Conservation (phyloP, 1,139 yeast species). For the Candida sp. region DNA sequence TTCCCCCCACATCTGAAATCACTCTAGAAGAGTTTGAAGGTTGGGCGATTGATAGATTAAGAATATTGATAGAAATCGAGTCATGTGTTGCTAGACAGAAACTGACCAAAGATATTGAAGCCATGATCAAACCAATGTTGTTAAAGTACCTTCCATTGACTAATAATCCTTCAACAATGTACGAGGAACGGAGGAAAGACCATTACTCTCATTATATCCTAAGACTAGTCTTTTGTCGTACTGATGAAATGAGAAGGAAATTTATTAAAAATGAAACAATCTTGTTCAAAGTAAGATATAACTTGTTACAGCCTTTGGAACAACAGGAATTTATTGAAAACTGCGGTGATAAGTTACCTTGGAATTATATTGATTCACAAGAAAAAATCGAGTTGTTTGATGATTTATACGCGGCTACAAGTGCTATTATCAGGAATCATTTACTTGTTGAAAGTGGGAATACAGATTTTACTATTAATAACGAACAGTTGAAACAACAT, state of each 20-base stretch:
- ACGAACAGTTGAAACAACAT: slow-evolving; percentile 41
- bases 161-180: slow-evolving; percentile 27
- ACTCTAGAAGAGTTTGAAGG: slow-evolving; percentile 89
- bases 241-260: slow-evolving; percentile 79
- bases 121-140: slow-evolving; percentile 61
- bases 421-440: slow-evolving; percentile 29
- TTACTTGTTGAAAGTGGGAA: slow-evolving; percentile 19
- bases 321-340: slow-evolving; percentile 63
- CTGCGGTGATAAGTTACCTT: slow-evolving; percentile 52
- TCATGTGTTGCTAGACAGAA: slow-evolving; percentile 67
- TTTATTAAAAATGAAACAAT: slow-evolving; percentile 74
- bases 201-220: slow-evolving; percentile 89
- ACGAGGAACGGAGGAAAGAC: slow-evolving; percentile 74
- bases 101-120: slow-evolving; percentile 61
- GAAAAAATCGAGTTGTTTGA: slow-evolving; percentile 55
- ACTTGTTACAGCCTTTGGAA: slow-evolving; percentile 62
- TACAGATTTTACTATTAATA: slow-evolving; percentile 26
- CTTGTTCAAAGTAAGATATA: slow-evolving; percentile 72
- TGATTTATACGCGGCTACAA: slow-evolving; percentile 53
- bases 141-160: slow-evolving; percentile 64
- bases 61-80: slow-evolving; percentile 81
- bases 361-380: slow-evolving; percentile 64
- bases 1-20: slow-evolving; percentile 80
- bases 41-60: slow-evolving; percentile 93
- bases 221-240: slow-evolving; percentile 84